phyloP scores from a whole-genome alignment of 768 basidiomycete genomes.

The Cystofilobasidium macerans region DNA sequence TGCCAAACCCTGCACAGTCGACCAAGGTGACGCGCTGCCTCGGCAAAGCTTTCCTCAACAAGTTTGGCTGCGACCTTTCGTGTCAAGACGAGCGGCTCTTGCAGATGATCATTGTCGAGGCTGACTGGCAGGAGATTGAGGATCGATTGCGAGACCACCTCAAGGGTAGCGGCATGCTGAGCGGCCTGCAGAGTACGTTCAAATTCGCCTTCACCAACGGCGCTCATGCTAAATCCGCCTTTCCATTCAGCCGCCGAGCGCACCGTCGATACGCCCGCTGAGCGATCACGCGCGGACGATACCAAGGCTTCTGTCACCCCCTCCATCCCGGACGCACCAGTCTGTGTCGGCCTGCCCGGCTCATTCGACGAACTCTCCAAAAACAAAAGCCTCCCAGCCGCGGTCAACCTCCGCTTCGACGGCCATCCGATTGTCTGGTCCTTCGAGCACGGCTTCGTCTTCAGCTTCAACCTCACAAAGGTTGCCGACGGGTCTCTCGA shows the following conservation, averaged over 20 bases:
- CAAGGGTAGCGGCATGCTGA: conserved; percentile 1
- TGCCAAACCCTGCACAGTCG: background rate
- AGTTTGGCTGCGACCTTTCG: background rate
- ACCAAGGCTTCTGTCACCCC: too few species aligned
- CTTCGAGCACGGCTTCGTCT: conserved; percentile 52
- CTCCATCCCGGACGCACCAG: background rate
- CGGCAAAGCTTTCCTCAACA: conserved; percentile 14
- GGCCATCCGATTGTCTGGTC: conserved; percentile 51
- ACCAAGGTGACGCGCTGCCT: background rate
- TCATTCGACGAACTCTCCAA: background rate
- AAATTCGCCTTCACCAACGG: background rate
- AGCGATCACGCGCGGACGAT: too few species aligned
- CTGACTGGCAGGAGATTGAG: conserved; percentile 8
- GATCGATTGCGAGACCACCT: background rate
- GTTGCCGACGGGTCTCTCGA: background rate
- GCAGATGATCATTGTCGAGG: conserved; percentile 8
- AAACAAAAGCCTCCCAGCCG: background rate
- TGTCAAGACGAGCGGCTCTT: conserved; percentile 10
- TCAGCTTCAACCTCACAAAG: conserved; percentile 29
- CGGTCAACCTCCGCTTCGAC: conserved; percentile 29
- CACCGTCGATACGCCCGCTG: too few species aligned
- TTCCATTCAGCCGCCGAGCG: too few species aligned
- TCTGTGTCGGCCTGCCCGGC: background rate
- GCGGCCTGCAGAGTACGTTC: background rate
- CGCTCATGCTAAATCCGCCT: too few species aligned